Conservation (phyloP, 305 asterid genomes). For the Fraxinus sp. region DNA sequence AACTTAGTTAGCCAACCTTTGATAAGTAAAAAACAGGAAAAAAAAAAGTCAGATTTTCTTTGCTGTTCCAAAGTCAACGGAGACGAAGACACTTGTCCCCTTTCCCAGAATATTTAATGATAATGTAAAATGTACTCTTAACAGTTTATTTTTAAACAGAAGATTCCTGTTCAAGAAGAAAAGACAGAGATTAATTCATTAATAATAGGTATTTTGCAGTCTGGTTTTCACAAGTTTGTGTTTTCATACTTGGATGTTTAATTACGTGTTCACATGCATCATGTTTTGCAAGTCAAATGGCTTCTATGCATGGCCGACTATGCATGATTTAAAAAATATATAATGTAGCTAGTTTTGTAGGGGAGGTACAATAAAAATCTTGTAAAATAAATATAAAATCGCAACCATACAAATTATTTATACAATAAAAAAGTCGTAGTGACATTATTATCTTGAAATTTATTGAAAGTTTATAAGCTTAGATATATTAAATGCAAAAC, state of each 20-base stretch:
- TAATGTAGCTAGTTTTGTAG: not conserved
- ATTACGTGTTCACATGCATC: constrained; percentile 30
- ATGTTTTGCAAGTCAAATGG: constrained; percentile 13
- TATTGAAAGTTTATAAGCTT: not conserved
- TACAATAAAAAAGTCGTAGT: not conserved
- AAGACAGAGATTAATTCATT: constrained; percentile 32
- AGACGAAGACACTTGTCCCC: constrained; percentile 37
- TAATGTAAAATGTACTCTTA: constrained; percentile 12
- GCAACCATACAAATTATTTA: not conserved
- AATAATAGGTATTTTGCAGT: too few species aligned
- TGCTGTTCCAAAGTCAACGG: constrained; percentile 39
- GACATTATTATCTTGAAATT: not conserved
- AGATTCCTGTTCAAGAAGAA: constrained; percentile 44
- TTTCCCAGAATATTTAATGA: constrained; percentile 26
- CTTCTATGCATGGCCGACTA: not conserved
- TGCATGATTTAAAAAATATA: not conserved
- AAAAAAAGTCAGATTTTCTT: constrained; percentile 21
- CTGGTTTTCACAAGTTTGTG: constrained; percentile 5
- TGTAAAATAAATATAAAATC: not conserved
- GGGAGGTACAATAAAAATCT: not conserved
- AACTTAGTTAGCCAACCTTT: constrained; percentile 51
- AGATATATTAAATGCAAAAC: not conserved
- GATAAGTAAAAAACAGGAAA: constrained; percentile 30
- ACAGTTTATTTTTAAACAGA: constrained; percentile 14
- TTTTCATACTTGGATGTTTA: not conserved